Base-by-base conservation (phyloP, 1,284 basidiomycete genomes). In the Mycena sp. region DNA sequence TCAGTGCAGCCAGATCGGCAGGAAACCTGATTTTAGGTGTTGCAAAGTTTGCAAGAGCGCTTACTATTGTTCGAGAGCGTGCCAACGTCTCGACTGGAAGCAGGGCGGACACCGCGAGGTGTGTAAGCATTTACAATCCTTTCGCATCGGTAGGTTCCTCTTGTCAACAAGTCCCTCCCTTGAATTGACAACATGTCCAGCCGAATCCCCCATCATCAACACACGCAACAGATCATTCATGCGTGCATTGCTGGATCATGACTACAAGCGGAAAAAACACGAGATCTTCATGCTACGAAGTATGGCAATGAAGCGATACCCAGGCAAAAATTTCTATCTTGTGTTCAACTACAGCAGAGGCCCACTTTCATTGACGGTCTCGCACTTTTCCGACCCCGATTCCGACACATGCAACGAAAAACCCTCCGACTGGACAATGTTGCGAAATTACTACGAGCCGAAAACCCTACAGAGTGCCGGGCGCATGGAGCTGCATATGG, bases 171-270 rank as follows among this genome's bases (percentile, higher is more conserved):
- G n/a, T n/a, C n/a, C n/a, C n/a, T n/a, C n/a, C n/a, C n/a, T n/a
- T n/a, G n/a, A n/a, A n/a, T n/a, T n/a, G n/a, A n/a, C n/a, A n/a
- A n/a, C n/a, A 29, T 4, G 21, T 19, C 5, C 38, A 53, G 51
- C 44, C 19, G 25, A 29, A 4, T 40, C 37, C 19, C 30, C 44
- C n/a, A 1, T 21, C 23, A 12, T 55, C 14, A 45, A 23, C 23
- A 35, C 52, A 28, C 21, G 52, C 17, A 30, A 55, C 37, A 14
- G 30, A 35, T 55, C 41, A 17, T 55, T 55, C 35, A 28, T 55
- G 3, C 52, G 41, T 44, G 52, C 52, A 4, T 43, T 55, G 3
- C 11, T 55, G 1, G 52, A 55, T 23, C 14, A 23, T 21, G 40
- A 55, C 2, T 55, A 55, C 41, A 45, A 45, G 29, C 1, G 4